These are phyloP conservation scores for Brassica carinata DNA, from an alignment of 345 rosid genomes.

Conservation along the genomic window DNA sequence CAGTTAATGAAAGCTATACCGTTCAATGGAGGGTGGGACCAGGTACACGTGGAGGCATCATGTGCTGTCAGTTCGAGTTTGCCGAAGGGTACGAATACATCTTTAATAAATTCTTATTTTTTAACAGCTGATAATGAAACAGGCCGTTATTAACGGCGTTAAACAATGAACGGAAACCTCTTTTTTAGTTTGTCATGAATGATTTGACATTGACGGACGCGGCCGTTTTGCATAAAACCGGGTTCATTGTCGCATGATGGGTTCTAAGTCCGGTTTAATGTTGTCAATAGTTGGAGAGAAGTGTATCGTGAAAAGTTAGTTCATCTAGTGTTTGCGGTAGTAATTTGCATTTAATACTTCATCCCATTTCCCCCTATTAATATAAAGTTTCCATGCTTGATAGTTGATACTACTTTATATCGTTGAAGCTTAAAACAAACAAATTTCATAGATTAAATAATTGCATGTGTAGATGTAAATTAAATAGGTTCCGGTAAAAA, in stretches of 20 bases:
- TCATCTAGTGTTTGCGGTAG: neutral
- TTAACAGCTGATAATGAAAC: conserved; percentile 3
- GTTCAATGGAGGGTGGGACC: conserved; percentile 32
- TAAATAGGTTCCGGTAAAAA: neutral
- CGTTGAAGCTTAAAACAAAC: neutral
- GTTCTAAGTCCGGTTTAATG: neutral
- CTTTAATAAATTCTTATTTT: conserved; percentile 14
- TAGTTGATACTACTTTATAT: neutral
- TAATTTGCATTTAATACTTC: neutral
- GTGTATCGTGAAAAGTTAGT: neutral
- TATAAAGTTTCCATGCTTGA: neutral
- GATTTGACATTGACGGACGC: conserved; percentile 41
- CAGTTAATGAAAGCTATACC: conserved; percentile 25
- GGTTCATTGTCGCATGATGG: conserved; percentile 30
- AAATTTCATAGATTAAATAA: neutral
- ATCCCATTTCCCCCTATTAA: neutral
- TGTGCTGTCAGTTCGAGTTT: conserved; percentile 40
- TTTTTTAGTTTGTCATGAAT: neutral
- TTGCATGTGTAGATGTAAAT: neutral
- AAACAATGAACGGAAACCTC: conserved; percentile 16
- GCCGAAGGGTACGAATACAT: conserved; percentile 31
- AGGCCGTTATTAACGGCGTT: conserved; percentile 43
- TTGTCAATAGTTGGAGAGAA: neutral
- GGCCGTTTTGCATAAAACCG: conserved; percentile 40
- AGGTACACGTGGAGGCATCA: conserved; percentile 26